Evolutionary conservation across 139 green algal species (phyloP).

Genomic region (Chlorella sorokiniana): DNA sequence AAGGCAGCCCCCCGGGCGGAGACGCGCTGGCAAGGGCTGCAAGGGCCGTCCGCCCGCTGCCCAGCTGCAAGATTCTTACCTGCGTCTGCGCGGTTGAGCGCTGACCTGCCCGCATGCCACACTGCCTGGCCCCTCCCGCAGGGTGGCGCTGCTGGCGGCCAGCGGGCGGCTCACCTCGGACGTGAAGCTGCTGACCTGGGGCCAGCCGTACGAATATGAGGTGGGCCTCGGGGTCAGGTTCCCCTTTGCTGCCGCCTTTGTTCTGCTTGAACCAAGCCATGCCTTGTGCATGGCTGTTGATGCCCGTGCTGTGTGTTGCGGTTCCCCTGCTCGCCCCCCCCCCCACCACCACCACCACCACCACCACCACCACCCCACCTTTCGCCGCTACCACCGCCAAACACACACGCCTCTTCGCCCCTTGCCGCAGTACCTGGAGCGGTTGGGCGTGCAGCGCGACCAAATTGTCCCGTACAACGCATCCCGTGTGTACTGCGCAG

Average conservation of each 20-base stretch:
- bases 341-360: neutral
- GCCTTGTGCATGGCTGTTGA: too few relatives aligned
- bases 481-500: constrained; percentile 34
- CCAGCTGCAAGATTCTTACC: too few relatives aligned
- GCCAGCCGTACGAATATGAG: constrained; percentile 40
- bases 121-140: neutral
- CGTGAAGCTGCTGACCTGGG: constrained; percentile 49
- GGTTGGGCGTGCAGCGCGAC: constrained; percentile 37
- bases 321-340: too few relatives aligned
- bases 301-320: neutral
- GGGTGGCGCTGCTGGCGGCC: constrained; percentile 29
- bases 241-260: neutral
- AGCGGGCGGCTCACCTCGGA: constrained; percentile 21
- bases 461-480: constrained; percentile 42
- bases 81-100: too few relatives aligned
- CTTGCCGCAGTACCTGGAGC: constrained; percentile 53
- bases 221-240: neutral
- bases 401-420: neutral
- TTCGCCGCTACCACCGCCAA: neutral
- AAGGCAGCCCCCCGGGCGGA: neutral
- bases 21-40: too few relatives aligned
- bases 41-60: too few relatives aligned
- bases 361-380: neutral
- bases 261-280: neutral
- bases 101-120: too few relatives aligned